Evolutionary conservation across 306 rosid species (phyloP).

Genomic region (Glycine soja): DNA sequence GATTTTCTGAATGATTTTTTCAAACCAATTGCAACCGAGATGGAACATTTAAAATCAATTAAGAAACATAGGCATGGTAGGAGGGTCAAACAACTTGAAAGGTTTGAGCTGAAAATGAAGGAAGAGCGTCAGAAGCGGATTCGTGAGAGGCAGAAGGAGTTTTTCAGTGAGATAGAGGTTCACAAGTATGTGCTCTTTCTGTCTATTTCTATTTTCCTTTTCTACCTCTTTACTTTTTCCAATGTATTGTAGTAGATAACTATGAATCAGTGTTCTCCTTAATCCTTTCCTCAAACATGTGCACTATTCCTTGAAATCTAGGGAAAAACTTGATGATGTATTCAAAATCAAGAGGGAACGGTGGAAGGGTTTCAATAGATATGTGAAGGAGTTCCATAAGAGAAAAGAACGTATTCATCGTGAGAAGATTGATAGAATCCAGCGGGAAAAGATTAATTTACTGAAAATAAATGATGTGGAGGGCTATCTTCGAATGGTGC

Average conservation of each 20-base stretch:
- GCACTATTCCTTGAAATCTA: conserved; percentile 51
- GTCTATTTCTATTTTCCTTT: neutral
- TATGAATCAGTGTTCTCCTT: neutral
- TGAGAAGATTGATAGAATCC: conserved; percentile 96
- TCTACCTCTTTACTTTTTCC: conserved; percentile 27
- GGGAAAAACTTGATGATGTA: conserved; percentile 94
- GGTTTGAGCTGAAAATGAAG: conserved; percentile 95
- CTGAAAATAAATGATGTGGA: conserved; percentile 98
- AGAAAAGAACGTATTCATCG: conserved; percentile 98
- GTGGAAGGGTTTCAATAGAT: conserved; percentile 92
- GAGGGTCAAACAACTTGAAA: conserved; percentile 92
- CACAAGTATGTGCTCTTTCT: conserved; percentile 81
- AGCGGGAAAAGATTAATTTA: conserved; percentile 97
- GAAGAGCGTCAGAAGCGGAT: conserved; percentile 99
- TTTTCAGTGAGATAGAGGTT: conserved; percentile 91
- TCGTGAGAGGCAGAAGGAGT: conserved; percentile 98
- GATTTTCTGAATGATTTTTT: conserved; percentile 91
- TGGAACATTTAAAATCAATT: conserved; percentile 80
- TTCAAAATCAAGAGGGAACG: conserved; percentile 92
- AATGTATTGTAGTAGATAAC: conserved; percentile 27
- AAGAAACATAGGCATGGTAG: conserved; percentile 98
- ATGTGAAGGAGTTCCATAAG: conserved; percentile 93
- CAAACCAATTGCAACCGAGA: conserved; percentile 77
- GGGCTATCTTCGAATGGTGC: conserved; percentile 99
- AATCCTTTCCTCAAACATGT: conserved; percentile 20